Evolutionary conservation across 139 green algal species (phyloP).

Genomic region (Tetratostichococcus sp.): DNA sequence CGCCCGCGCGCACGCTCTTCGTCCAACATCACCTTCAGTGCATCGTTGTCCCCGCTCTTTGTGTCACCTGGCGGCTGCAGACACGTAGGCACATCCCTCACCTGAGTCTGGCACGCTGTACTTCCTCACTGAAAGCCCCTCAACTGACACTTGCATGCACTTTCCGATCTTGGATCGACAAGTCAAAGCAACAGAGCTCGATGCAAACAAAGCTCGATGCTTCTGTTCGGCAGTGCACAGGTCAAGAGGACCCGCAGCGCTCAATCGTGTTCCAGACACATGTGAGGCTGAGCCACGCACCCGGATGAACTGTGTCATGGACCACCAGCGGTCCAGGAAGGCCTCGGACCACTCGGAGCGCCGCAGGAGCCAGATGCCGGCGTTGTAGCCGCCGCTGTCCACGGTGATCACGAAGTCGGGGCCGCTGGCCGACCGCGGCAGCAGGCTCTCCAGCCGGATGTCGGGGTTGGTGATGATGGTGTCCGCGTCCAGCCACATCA

Average conservation of each 20-base stretch:
- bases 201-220: no score
- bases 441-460: conserved; percentile 22
- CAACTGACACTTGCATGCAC: no score
- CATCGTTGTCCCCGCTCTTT: conserved; percentile 46
- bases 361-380: conserved; percentile 41
- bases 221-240: no score
- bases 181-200: not conserved
- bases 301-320: conserved; percentile 25
- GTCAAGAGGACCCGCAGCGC: no score
- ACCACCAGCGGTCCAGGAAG: conserved; percentile 41
- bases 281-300: no score
- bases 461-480: conserved; percentile 34
- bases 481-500: conserved; percentile 48
- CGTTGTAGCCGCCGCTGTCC: conserved; percentile 28
- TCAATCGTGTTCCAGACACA: no score
- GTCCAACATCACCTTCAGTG: conserved; percentile 30
- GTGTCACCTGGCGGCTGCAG: conserved; percentile 18
- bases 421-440: conserved; percentile 4
- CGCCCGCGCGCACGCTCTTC: not conserved
- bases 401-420: conserved; percentile 27
- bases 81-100: no score
- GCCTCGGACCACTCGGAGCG: conserved; percentile 27
- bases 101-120: no score
- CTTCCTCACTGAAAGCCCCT: no score
- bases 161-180: no score